phyloP scores from a whole-genome alignment of 2,329 filamentous ascomycete genomes.

The Xylariomycetidae sp. region DNA sequence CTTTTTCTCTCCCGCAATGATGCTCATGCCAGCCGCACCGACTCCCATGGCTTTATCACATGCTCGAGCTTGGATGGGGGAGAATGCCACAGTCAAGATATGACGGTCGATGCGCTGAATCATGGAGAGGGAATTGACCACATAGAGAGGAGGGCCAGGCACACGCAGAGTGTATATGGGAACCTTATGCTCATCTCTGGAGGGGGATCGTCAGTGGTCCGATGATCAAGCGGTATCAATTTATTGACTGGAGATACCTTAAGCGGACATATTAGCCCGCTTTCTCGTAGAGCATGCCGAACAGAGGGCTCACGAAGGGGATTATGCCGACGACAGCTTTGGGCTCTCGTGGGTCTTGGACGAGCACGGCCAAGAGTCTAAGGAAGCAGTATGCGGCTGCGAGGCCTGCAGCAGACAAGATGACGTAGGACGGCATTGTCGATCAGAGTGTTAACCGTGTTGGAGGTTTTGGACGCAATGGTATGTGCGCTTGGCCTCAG shows the following conservation, averaged over 20 bases:
- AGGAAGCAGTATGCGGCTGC: conserved; percentile 8
- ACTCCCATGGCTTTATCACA: conserved; percentile 7
- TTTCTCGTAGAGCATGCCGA: conserved; percentile 6
- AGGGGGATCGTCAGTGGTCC: neutral
- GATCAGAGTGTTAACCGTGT: neutral
- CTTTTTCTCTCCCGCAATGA: conserved; percentile 3
- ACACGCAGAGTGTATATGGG: conserved; percentile 7
- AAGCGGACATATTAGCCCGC: conserved; percentile 5
- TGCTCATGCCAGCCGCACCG: conserved; percentile 6
- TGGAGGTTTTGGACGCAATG: neutral
- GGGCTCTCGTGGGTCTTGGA: conserved; percentile 5
- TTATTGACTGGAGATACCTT: conserved; percentile 6
- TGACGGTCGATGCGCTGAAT: conserved; percentile 9
- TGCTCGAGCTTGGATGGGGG: conserved; percentile 5
- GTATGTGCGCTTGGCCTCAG: no score
- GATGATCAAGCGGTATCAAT: no score
- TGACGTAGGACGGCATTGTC: neutral
- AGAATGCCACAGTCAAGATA: conserved; percentile 6
- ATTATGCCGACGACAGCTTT: conserved; percentile 5
- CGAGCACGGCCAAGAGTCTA: neutral
- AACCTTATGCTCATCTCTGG: conserved; percentile 5
- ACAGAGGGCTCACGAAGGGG: conserved; percentile 6
- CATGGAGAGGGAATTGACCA: conserved; percentile 6
- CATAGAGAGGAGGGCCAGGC: conserved; percentile 6
- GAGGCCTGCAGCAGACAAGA: neutral